A percentile compares a stretch with the other conserved stretches of the same genome.
Conservation (phyloP, 73 alveolate genomes). For the Paramecium caudatum region DNA sequence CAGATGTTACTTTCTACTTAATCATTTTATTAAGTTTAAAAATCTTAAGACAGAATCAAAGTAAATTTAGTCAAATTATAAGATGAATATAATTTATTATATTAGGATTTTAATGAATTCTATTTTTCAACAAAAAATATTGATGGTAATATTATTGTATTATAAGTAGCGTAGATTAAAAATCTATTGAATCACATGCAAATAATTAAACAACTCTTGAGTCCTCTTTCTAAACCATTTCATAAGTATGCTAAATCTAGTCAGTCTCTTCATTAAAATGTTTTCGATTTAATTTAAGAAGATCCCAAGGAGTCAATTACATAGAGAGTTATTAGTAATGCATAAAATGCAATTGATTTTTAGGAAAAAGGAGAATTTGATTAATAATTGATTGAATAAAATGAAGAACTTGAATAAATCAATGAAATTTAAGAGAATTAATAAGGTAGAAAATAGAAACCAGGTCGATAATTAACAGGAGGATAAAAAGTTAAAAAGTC, state of each 20-base stretch:
- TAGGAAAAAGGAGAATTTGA: too few relatives aligned
- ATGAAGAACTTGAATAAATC: too few relatives aligned
- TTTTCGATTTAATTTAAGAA: constrained; percentile 11
- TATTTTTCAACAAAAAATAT: constrained; percentile 1
- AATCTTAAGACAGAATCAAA: background rate
- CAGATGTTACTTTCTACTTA: constrained; percentile 1
- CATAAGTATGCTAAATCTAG: background rate
- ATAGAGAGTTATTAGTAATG: background rate
- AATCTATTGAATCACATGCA: constrained; percentile 41
- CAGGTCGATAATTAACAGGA: too few relatives aligned
- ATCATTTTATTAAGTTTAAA: background rate
- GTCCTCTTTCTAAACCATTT: constrained; percentile 12
- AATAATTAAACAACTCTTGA: background rate
- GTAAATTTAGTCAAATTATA: constrained; percentile 3
- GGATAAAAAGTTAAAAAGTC: too few relatives aligned
- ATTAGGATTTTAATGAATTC: constrained; percentile 3
- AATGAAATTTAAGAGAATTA: too few relatives aligned
- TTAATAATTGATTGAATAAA: too few relatives aligned
- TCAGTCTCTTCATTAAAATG: constrained; percentile 5
- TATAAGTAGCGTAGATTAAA: background rate
- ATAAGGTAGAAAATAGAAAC: too few relatives aligned
- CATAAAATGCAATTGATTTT: too few relatives aligned
- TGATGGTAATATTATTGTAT: background rate
- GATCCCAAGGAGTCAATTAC: background rate
- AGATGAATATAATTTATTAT: constrained; percentile 30